Percentiles rank a stretch among this genome's conserved stretches.
phyloP scores from a whole-genome alignment of 306 rosid species.

The Carpinus viminea region DNA sequence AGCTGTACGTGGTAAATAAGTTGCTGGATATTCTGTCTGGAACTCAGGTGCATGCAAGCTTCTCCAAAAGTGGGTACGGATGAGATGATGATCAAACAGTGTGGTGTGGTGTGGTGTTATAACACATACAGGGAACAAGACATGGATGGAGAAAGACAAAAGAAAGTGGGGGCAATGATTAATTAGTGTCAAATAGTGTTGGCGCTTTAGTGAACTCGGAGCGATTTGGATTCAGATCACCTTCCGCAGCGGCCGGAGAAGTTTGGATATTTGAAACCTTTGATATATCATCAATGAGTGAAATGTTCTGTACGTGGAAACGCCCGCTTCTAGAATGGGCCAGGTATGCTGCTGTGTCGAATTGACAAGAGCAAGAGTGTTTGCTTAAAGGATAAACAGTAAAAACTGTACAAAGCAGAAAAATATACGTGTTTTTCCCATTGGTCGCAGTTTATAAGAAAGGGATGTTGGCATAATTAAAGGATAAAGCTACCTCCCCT shows the following conservation, averaged over 20 bases:
- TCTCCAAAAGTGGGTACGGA: not conserved
- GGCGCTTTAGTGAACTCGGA: not conserved
- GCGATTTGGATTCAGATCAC: slow-evolving; percentile 1
- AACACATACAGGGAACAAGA: not conserved
- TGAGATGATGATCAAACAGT: not conserved
- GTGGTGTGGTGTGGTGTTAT: not conserved
- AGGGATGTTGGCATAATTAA: not conserved
- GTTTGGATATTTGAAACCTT: slow-evolving; percentile 11
- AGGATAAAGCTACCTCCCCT: not conserved
- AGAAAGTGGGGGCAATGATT: not conserved
- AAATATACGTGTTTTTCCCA: not conserved
- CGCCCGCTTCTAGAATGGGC: slow-evolving; percentile 19
- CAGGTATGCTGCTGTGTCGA: not conserved
- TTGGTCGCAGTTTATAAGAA: not conserved
- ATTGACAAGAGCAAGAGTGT: not conserved
- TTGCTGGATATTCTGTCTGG: not conserved
- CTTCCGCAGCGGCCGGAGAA: not conserved
- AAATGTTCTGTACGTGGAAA: slow-evolving; percentile 20
- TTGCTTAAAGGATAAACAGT: not conserved
- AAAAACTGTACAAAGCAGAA: not conserved
- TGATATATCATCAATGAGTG: not conserved
- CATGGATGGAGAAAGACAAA: not conserved
- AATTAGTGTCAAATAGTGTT: not conserved
- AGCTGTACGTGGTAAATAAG: not conserved
- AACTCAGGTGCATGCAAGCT: not conserved